Evolutionary conservation across 169 alveolate genomes (phyloP).

Genomic region (Eimeria brunetti): DNA sequence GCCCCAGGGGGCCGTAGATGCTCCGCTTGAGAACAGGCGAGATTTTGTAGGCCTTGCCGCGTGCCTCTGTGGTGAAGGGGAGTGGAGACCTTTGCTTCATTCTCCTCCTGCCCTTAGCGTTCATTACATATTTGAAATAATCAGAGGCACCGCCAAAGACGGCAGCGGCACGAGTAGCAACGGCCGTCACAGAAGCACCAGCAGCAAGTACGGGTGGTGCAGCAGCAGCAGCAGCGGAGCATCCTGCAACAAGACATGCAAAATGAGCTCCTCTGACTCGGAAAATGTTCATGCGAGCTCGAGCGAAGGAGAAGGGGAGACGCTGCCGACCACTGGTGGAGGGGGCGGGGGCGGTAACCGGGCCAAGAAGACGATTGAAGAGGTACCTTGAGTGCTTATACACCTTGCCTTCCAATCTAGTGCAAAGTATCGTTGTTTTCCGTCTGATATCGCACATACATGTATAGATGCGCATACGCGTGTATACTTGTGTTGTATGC

Average conservation of each 20-base stretch:
- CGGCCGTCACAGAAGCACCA: background rate
- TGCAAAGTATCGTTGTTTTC: too few species aligned
- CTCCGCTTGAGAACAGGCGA: background rate
- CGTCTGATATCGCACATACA: too few species aligned
- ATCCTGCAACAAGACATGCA: background rate
- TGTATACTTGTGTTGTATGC: too few species aligned
- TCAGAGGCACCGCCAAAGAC: background rate
- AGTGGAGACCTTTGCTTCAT: too few species aligned
- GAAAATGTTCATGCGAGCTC: conserved; percentile 47
- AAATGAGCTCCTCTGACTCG: conserved; percentile 40
- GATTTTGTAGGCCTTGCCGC: background rate
- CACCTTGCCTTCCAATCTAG: too few species aligned
- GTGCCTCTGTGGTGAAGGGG: background rate
- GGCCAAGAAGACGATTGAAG: conserved; percentile 63
- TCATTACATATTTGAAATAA: background rate
- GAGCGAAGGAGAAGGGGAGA: conserved; percentile 8
- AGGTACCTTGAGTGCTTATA: background rate
- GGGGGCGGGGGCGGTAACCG: conserved; percentile 12
- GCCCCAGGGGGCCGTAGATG: background rate
- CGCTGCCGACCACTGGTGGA: background rate
- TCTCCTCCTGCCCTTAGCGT: background rate
- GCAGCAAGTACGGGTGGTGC: background rate
- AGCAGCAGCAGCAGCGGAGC: background rate
- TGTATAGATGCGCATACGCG: too few species aligned
- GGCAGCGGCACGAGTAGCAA: background rate